Base-by-base conservation (phyloP, 140 eudicot species). In the Ambrosia hybrid region DNA sequence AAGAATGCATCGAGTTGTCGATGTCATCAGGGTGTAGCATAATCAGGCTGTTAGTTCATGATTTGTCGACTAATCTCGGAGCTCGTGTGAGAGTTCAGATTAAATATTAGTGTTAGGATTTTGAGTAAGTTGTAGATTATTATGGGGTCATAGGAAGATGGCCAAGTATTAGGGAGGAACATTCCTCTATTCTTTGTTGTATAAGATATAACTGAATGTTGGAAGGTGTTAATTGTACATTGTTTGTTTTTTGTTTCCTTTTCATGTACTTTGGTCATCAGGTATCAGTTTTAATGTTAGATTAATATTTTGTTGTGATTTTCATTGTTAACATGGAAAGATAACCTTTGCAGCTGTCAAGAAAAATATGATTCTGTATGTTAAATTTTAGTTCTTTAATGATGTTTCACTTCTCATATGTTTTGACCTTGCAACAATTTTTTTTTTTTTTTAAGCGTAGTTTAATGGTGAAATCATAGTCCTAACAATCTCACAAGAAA, bases 31-130 rank as follows among this genome's bases (percentile, higher is more conserved):
- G 86, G 70, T 75, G 78, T 61, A 86, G 76, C 68, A 68, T 83
- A 66, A 78, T 86, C 57, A 81, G 88, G 78, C 71, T 86, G 65
- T 69, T 79, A 66, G 87, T 83, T 72, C 79, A 79, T 68, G 87
- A 83, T 65, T 55, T 83, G 78, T 75, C 74, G 65, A 73, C 81
- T 34, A 79, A 83, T 83, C 81, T 70, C 39, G 81, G 37, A 83
- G 84, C 81, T 83, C 87, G 17, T 79, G 81, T 79, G 87, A 79
- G 76, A 83, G 84, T 73, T 78, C 87, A 21, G 87, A 73, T 71
- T 67, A 81, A 57, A 49, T 79, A 67, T 73, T 79, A 72, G 79
- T 69, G 61, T 55, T 78, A 78, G 77, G 41, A 48, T 76, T 68
- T 56, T 65, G 66, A 65, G 65, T 57, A 73, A 79, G 83, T 16